Percentiles rank a stretch among this genome's conserved stretches.
phyloP scores from a whole-genome alignment of 2,329 filamentous ascomycete genomes.

The Talaromyces amestolkiae region DNA sequence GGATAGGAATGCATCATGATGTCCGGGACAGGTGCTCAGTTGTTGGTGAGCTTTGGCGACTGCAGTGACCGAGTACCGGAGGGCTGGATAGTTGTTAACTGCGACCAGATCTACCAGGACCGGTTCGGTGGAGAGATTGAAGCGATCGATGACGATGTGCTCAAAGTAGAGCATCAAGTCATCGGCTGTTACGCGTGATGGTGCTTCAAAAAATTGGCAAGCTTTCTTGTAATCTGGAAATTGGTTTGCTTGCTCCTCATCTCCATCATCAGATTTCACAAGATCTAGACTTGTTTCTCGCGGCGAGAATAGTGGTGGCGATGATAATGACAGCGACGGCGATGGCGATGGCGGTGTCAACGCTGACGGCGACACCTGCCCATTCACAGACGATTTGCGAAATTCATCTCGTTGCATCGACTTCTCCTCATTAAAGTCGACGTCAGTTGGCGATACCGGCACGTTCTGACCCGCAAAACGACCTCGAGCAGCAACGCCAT shows the following conservation, averaged over 20 bases:
- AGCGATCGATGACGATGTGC: conserved; percentile 20
- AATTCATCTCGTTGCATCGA: neutral
- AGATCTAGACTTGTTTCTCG: neutral
- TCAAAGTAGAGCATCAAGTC: conserved; percentile 21
- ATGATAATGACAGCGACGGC: neutral
- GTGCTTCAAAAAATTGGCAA: neutral
- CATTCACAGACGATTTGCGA: neutral
- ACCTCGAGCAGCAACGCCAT: conserved; percentile 27
- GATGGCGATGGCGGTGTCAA: neutral
- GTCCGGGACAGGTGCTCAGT: conserved; percentile 11
- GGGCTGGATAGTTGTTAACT: conserved; percentile 19
- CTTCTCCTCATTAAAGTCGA: neutral
- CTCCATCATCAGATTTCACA: neutral
- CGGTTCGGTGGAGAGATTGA: conserved; percentile 19
- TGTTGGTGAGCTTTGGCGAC: conserved; percentile 23
- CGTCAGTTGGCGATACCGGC: conserved; percentile 1
- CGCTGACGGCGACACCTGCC: neutral
- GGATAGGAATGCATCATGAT: conserved; percentile 8
- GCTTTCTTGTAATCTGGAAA: neutral
- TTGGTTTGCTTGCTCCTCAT: neutral
- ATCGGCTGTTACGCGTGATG: conserved; percentile 14
- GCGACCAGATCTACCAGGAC: conserved; percentile 19
- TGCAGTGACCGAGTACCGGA: conserved; percentile 20
- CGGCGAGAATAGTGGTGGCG: neutral
- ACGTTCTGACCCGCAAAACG: conserved; percentile 22